Evolutionary conservation across 2,329 filamentous ascomycete species (phyloP).

Genomic region (Esteya vermicola): DNA sequence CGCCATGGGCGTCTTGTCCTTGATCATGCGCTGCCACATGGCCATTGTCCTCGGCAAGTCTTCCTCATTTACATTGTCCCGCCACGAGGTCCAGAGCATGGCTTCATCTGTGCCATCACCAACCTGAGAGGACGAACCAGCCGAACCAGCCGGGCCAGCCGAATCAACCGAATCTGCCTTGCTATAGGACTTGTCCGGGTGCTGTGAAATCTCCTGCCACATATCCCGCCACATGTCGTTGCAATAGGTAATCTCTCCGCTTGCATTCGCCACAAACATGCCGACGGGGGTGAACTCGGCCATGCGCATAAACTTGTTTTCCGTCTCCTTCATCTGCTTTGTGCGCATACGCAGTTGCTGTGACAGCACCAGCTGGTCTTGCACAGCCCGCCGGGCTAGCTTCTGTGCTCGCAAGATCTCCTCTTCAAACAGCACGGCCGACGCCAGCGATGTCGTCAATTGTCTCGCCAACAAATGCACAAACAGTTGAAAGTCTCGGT

Average conservation of each 20-base stretch:
- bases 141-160: no score
- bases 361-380: slow-evolving; percentile 64
- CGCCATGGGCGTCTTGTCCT: slow-evolving; percentile 48
- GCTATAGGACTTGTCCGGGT: not conserved
- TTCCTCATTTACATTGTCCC: slow-evolving; percentile 54
- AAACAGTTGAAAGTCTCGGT: slow-evolving; percentile 69
- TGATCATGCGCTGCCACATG: slow-evolving; percentile 48
- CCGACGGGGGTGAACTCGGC: slow-evolving; percentile 73
- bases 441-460: slow-evolving; percentile 65
- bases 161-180: no score
- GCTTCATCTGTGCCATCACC: not conserved
- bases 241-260: slow-evolving; percentile 60
- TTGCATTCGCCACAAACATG: slow-evolving; percentile 67
- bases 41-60: slow-evolving; percentile 44
- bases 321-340: slow-evolving; percentile 49
- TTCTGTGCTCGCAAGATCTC: slow-evolving; percentile 63
- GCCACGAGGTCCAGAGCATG: slow-evolving; percentile 37
- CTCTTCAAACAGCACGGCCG: slow-evolving; percentile 70
- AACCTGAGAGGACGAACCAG: no score
- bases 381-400: slow-evolving; percentile 58
- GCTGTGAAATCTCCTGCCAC: slow-evolving; percentile 27
- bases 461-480: slow-evolving; percentile 62
- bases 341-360: slow-evolving; percentile 56
- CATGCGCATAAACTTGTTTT: slow-evolving; percentile 72
- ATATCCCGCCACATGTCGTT: slow-evolving; percentile 71